Base-by-base conservation (phyloP, 2,329 filamentous ascomycete species). In the Pseudogymnoascus sp. region DNA sequence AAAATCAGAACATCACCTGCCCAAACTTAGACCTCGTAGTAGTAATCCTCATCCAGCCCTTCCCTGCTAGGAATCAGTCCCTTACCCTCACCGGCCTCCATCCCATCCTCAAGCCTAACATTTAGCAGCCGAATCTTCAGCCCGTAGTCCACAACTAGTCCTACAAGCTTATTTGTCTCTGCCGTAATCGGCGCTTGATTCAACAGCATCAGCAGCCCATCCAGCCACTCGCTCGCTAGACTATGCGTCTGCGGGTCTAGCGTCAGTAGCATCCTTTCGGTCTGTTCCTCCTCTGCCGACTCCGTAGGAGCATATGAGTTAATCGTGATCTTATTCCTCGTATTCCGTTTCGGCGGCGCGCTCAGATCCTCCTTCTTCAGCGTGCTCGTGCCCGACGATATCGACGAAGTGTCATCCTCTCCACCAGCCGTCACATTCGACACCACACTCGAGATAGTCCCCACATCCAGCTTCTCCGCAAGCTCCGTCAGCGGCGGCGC, bases 141-240 rank as follows among this genome's bases (percentile, higher is more conserved):
- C 4, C 95, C 93, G 73, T 96, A 97, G 69, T 96, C 90, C 71
- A 87, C 87, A 65, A 97, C 90, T 70, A 97, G 79, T 63, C 87
- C 86, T 62, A 97, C 88, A 66, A 97, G 79, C 75, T 95, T 96
- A 73, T 89, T 93, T 36, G 95, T 97, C 77, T 97, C 93, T 2
- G 92, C 86, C n/a, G 95, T 99, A 73, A 99, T 97, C 19, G 95
- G 95, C 65, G 93, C 86, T 76, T 99, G 95, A 72, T 96, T 92
- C 23, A 99, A 82, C 63, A 99, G 81, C 92, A 99, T 96, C 64
- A 97, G 82, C 67, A 99, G 78, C 0, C 95, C 95, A 74, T 99
- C 95, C 4, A 99, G 82, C 95, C 95, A 99, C 76, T 99, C 95
- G 0, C 92, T 96, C 9, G 95, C 95, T 59, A 95, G 79, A 67